A percentile compares a stretch with the other conserved stretches of the same genome.
phyloP scores from a whole-genome alignment of 2,329 filamentous ascomycete genomes.

The Thelonectria discophora region DNA sequence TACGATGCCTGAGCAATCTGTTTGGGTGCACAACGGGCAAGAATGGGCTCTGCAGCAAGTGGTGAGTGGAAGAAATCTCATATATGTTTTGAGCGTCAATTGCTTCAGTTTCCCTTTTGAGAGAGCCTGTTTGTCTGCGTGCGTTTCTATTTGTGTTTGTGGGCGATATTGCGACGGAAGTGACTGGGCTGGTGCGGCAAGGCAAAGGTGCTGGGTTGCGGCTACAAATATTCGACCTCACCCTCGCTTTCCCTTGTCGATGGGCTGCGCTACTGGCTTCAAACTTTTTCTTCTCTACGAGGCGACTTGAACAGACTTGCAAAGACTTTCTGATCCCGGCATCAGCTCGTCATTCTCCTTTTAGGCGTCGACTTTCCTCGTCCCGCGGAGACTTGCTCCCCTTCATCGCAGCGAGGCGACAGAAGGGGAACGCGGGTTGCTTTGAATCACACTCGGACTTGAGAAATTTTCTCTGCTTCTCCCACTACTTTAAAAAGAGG shows the following conservation, averaged over 20 bases:
- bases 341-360: too few species aligned
- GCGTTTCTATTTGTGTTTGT: not conserved
- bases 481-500: not conserved
- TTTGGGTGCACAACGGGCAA: conserved; percentile 52
- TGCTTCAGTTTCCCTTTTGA: conserved; percentile 9
- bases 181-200: not conserved
- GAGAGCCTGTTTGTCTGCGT: not conserved
- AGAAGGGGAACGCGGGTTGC: not conserved
- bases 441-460: not conserved
- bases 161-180: conserved; percentile 4
- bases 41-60: conserved; percentile 50
- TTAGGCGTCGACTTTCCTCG: not conserved
- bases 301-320: not conserved
- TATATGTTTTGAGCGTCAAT: not conserved
- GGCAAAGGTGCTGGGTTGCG: not conserved
- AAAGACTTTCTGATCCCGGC: too few species aligned
- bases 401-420: not conserved
- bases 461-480: not conserved
- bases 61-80: conserved; percentile 45
- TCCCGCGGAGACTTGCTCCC: not conserved
- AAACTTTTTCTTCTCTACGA: not conserved
- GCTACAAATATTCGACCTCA: not conserved
- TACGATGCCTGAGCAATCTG: conserved; percentile 50
- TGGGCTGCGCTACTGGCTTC: not conserved
- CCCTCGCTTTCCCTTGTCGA: not conserved